Evolutionary conservation across 345 rosid species (phyloP), one percentile per base, ranked within the genome.

Genomic region (Populus alba): DNA sequence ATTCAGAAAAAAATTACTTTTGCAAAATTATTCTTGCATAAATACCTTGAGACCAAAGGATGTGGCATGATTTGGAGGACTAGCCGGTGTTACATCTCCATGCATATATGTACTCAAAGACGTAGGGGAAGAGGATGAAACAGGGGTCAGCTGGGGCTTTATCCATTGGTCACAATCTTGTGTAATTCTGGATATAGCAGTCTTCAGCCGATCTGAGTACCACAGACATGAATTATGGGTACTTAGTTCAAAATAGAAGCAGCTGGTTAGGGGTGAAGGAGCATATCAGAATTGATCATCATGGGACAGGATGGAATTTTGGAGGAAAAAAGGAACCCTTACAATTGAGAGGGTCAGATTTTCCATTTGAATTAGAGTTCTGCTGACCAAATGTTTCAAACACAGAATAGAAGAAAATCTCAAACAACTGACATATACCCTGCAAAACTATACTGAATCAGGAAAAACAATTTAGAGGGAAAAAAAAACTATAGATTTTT

Each of bases 401-500:
- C 62, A 94, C 90, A 79, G 79, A 88, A 84, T 90, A 85, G 86
- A 89, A 92, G 75, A 94, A 97, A 66, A 97, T 84, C 72, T 87
- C 96, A 84, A 92, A 97, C 85, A 94, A 86, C 81, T 94, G 97
- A 91, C 98, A 91, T 78, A 96, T 92, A 63, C 99, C 99, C 99
- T 96, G 93, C 88, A 91, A 82, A 80, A 85, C 68, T 73, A 79
- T 76, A 88, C 89, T 80, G 85, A 88, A 78, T 89, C 89, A 91
- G 91, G 88, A 87, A 82, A 89, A 78, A 73, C 29, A 83, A 77
- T 79, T 86, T 76, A 83, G 84, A 86, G 77, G 74, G 67, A 47
- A 76, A 49, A 43, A 43, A 45, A 71, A 49, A 59, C 62, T 57
- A 8, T 77, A 43, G 79, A 77, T 57, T 65, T 75, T 53, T 70